Percentiles rank a stretch among this genome's conserved stretches.
Conservation (phyloP, 768 basidiomycete genomes). For the Suillus subaureus region DNA sequence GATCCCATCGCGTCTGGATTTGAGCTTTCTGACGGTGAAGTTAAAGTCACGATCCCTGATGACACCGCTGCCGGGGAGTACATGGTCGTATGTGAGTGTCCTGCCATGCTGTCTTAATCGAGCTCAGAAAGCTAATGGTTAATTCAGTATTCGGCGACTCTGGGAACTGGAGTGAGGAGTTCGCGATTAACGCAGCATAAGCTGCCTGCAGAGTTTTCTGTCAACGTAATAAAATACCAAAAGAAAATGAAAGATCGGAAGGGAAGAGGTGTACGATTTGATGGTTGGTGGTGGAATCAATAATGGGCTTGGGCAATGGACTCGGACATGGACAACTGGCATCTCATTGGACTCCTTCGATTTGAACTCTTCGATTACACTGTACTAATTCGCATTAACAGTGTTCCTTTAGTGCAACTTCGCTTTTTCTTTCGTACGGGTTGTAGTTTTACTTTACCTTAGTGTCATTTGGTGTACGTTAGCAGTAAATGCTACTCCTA, state of each 20-base stretch:
- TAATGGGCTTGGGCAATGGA: not conserved
- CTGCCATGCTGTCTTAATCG: not conserved
- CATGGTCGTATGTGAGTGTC: constrained; percentile 45
- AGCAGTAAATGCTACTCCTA: not conserved
- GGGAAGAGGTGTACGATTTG: not conserved
- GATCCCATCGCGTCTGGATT: constrained; percentile 43
- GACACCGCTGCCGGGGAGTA: constrained; percentile 41
- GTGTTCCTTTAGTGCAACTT: not conserved
- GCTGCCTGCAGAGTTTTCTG: not conserved
- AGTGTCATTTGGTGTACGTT: not conserved
- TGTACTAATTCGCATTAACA: not conserved
- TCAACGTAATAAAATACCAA: not conserved
- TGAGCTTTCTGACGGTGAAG: constrained; percentile 35
- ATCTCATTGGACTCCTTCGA: not conserved
- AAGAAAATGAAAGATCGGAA: not conserved
- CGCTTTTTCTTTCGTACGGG: not conserved
- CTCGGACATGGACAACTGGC: not conserved
- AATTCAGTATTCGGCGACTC: constrained; percentile 56
- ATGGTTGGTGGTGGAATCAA: not conserved
- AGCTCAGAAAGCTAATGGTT: constrained; percentile 4
- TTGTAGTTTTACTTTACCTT: not conserved
- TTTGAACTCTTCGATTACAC: not conserved
- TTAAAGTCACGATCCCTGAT: constrained; percentile 42
- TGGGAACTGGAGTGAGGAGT: constrained; percentile 48
- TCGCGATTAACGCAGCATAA: constrained; percentile 40